A percentile compares a stretch with the other conserved stretches of the same genome.
phyloP scores from a whole-genome alignment of 2,329 filamentous ascomycete genomes.

The Magnaporthiopsis incrustans region DNA sequence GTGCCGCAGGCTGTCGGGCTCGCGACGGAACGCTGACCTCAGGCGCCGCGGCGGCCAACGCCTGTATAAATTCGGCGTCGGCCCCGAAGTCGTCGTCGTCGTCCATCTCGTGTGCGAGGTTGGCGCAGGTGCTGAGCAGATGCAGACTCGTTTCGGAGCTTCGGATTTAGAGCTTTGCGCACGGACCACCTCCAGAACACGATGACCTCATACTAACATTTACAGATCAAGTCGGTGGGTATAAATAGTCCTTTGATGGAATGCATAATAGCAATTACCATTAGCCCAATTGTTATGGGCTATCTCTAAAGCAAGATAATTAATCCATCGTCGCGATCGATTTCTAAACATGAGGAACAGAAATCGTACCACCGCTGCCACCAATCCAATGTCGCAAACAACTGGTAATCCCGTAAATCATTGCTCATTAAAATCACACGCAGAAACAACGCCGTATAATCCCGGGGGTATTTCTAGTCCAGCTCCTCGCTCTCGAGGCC shows the following conservation, averaged over 20 bases:
- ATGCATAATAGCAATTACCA: too few relatives aligned
- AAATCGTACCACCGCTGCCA: neutral
- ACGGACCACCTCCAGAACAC: neutral
- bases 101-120: conserved; percentile 12
- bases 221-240: too few relatives aligned
- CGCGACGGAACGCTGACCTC: neutral
- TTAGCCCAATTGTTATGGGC: too few relatives aligned
- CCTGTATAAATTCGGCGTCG: conserved; percentile 47
- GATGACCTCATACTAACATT: neutral
- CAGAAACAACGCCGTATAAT: neutral
- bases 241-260: too few relatives aligned
- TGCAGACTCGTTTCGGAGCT: neutral
- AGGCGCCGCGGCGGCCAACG: conserved; percentile 37
- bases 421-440: neutral
- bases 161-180: neutral
- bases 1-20: neutral
- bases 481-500: conserved; percentile 4
- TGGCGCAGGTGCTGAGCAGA: too few relatives aligned
- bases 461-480: conserved; percentile 6
- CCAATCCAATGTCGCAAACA: neutral
- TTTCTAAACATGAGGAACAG: too few relatives aligned
- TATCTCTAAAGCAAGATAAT: too few relatives aligned
- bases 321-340: too few relatives aligned
- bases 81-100: conserved; percentile 44
- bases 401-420: neutral